These are phyloP conservation scores for Austropuccinia psidii DNA, from an alignment of 1,284 basidiomycete species.

Conservation along the genomic window DNA sequence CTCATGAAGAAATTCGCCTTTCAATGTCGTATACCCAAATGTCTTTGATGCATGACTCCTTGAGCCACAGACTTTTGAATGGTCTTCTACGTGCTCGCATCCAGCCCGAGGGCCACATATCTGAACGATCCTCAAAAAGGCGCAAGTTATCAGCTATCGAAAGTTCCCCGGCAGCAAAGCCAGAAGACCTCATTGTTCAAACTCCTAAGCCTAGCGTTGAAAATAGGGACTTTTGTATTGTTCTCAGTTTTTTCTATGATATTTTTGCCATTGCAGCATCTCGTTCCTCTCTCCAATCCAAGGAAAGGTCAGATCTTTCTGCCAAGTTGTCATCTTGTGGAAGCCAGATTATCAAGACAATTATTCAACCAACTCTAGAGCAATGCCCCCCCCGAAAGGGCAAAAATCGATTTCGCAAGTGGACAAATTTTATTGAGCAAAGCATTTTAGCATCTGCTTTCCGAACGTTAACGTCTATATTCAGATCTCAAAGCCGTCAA, in stretches of 20 bases:
- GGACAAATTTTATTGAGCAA: neutral
- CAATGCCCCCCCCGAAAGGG: neutral
- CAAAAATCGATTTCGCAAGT: constrained; percentile 19
- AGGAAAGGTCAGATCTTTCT: constrained; percentile 11
- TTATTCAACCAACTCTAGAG: neutral
- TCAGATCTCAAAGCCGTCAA: neutral
- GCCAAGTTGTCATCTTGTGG: neutral
- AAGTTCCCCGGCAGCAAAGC: neutral
- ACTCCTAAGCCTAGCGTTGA: neutral
- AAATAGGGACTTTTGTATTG: neutral
- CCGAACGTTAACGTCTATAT: neutral
- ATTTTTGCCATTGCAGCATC: constrained; percentile 13
- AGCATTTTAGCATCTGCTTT: neutral
- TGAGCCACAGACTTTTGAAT: neutral
- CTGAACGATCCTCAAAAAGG: constrained; percentile 12
- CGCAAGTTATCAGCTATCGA: neutral
- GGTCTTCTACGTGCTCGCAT: neutral
- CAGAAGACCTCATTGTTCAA: neutral
- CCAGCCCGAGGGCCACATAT: neutral
- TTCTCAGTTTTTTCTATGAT: constrained; percentile 5
- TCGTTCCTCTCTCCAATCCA: constrained; percentile 17
- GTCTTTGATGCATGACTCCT: constrained; percentile 1
- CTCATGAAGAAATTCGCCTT: constrained; percentile 17
- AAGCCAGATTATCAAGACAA: neutral
- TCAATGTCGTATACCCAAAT: constrained; percentile 18